Evolutionary conservation across 306 rosid species (phyloP).

Genomic region (Gleditsia sinensis): DNA sequence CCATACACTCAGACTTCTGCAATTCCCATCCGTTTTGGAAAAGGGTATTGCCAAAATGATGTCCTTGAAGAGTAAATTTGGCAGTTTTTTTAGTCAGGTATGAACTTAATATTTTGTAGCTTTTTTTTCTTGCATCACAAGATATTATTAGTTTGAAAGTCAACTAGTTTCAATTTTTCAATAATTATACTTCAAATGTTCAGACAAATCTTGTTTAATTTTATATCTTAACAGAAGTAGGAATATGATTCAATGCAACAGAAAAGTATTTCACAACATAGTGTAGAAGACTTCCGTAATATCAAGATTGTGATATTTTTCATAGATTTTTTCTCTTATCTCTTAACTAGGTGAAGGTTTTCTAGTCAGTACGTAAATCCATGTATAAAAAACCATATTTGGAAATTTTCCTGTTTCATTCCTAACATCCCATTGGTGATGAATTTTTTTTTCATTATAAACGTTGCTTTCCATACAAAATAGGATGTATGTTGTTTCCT

Average conservation of each 20-base stretch:
- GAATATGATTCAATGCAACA: too few relatives aligned
- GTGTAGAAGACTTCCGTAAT: not conserved
- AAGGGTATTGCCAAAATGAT: conserved; percentile 71
- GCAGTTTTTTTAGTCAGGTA: conserved; percentile 69
- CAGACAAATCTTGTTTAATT: not conserved
- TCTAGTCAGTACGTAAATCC: too few relatives aligned
- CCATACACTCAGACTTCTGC: conserved; percentile 69
- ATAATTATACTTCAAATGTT: not conserved
- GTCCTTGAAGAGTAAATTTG: conserved; percentile 74
- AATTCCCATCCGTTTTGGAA: conserved; percentile 70
- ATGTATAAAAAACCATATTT: not conserved
- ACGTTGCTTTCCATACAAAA: not conserved
- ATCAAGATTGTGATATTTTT: not conserved
- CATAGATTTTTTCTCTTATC: too few relatives aligned
- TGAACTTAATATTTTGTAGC: not conserved
- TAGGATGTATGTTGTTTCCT: not conserved
- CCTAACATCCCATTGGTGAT: not conserved
- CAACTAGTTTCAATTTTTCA: not conserved
- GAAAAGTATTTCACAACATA: too few relatives aligned
- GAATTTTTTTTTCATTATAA: too few relatives aligned
- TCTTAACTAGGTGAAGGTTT: too few relatives aligned
- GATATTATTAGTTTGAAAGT: not conserved
- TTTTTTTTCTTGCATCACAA: not conserved
- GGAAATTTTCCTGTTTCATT: not conserved
- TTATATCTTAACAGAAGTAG: not conserved